phyloP scores from a whole-genome alignment of 768 basidiomycete genomes.

The Tubosaeta sp. region DNA sequence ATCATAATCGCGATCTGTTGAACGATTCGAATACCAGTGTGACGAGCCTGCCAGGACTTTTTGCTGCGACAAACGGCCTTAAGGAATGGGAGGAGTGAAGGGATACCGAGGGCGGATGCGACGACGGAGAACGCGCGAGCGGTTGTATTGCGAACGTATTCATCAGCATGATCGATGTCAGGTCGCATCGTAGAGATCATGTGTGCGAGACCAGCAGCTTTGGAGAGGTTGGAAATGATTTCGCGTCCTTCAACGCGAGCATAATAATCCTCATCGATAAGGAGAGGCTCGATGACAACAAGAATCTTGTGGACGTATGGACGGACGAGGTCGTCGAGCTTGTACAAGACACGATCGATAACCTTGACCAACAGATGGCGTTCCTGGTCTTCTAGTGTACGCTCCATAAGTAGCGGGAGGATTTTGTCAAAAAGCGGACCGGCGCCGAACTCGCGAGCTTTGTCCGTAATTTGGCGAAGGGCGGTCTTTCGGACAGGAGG shows the following conservation, averaged over 20 bases:
- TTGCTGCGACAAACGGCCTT: conserved; percentile 98
- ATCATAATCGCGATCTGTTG: conserved; percentile 99
- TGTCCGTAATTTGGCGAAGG: conserved; percentile 96
- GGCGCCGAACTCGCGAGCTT: conserved; percentile 96
- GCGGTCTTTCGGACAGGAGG: conserved; percentile 98
- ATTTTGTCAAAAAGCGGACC: conserved; percentile 99
- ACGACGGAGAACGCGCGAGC: conserved; percentile 99
- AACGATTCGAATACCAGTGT: conserved; percentile 98
- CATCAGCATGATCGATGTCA: conserved; percentile 98
- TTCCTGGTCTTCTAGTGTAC: conserved; percentile 96
- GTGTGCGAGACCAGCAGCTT: conserved; percentile 97
- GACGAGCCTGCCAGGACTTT: conserved; percentile 99
- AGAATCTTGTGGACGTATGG: conserved; percentile 99
- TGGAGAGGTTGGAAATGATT: conserved; percentile 97
- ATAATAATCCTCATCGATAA: conserved; percentile 98
- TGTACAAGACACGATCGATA: conserved; percentile 97
- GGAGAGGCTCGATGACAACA: conserved; percentile 96
- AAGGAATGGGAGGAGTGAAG: conserved; percentile 94
- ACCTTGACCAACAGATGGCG: conserved; percentile 98
- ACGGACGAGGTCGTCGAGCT: conserved; percentile 96
- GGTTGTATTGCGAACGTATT: conserved; percentile 95
- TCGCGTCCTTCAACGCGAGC: conserved; percentile 97
- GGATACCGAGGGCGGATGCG: conserved; percentile 96
- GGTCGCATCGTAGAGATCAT: conserved; percentile 99
- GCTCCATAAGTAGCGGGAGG: conserved; percentile 94